Conservation (phyloP, 2,329 filamentous ascomycete genomes). For the Exophiala sp. region DNA sequence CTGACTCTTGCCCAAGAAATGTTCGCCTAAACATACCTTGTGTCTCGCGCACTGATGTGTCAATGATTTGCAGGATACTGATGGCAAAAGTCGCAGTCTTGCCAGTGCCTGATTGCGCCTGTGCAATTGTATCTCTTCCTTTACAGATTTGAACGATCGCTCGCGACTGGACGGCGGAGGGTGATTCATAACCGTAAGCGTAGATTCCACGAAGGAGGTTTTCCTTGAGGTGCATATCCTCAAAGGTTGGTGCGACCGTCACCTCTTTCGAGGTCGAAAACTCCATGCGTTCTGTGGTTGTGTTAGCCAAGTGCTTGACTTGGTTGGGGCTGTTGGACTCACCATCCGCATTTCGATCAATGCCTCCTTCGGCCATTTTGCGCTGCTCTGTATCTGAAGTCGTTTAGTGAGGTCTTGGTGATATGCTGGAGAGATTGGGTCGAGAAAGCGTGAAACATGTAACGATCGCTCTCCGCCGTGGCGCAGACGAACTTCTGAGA, state of each 20-base stretch:
- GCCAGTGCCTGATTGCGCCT: constrained; percentile 93
- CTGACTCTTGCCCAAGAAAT: not conserved
- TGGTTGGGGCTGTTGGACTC: constrained; percentile 3
- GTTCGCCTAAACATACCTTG: constrained; percentile 52
- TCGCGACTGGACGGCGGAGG: constrained; percentile 93
- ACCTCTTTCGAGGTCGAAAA: constrained; percentile 98
- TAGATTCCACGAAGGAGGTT: constrained; percentile 96
- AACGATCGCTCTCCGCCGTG: constrained; percentile 1
- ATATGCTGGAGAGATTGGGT: not conserved
- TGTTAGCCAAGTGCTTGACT: not conserved
- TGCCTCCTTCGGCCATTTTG: constrained; percentile 78
- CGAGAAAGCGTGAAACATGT: not conserved
- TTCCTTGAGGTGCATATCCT: constrained; percentile 96
- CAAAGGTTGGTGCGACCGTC: constrained; percentile 82
- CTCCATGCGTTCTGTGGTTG: constrained; percentile 73
- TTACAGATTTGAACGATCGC: constrained; percentile 99
- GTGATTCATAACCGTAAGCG: constrained; percentile 96
- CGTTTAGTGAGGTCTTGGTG: not conserved
- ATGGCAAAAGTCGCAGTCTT: constrained; percentile 97
- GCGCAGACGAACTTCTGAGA: constrained; percentile 3
- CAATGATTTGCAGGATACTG: constrained; percentile 91
- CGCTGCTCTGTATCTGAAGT: not conserved
- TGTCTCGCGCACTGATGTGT: constrained; percentile 84
- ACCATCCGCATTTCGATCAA: constrained; percentile 83
- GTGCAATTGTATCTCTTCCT: constrained; percentile 95